Conservation (phyloP, 2,329 filamentous ascomycete species). For the Diaporthe sp. region DNA sequence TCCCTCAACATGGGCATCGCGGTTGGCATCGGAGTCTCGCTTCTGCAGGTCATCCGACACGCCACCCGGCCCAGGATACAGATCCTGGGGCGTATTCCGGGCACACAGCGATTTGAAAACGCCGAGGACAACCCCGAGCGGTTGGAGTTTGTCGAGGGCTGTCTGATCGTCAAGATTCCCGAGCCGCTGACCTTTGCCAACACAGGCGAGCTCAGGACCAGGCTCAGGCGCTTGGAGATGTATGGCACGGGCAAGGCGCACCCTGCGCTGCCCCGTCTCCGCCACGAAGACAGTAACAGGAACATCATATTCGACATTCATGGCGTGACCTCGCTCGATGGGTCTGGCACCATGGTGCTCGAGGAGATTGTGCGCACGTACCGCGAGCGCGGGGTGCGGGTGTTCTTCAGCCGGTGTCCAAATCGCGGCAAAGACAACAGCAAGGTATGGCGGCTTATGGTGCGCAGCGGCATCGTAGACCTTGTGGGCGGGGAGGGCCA, state of each 20-base stretch:
- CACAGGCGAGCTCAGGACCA: constrained; percentile 88
- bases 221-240: constrained; percentile 84
- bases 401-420: constrained; percentile 76
- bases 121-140: constrained; percentile 78
- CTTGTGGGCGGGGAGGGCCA: constrained; percentile 80
- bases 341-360: constrained; percentile 91
- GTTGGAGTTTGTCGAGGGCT: constrained; percentile 91
- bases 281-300: constrained; percentile 82
- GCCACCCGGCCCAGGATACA: constrained; percentile 93
- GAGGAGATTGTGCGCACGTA: constrained; percentile 89
- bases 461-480: constrained; percentile 85
- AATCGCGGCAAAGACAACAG: constrained; percentile 47
- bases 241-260: constrained; percentile 90
- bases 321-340: constrained; percentile 94
- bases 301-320: constrained; percentile 98
- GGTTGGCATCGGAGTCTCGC: constrained; percentile 89
- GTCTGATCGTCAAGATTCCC: constrained; percentile 95
- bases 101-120: constrained; percentile 86
- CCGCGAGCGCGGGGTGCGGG: constrained; percentile 77
- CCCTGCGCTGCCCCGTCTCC: constrained; percentile 84
- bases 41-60: constrained; percentile 90
- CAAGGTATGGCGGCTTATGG: constrained; percentile 79
- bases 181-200: constrained; percentile 98
- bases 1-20: constrained; percentile 94
- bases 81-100: constrained; percentile 89